These are phyloP conservation scores for Leccinum variabile DNA, from an alignment of 1,284 basidiomycete species.

Conservation along the genomic window DNA sequence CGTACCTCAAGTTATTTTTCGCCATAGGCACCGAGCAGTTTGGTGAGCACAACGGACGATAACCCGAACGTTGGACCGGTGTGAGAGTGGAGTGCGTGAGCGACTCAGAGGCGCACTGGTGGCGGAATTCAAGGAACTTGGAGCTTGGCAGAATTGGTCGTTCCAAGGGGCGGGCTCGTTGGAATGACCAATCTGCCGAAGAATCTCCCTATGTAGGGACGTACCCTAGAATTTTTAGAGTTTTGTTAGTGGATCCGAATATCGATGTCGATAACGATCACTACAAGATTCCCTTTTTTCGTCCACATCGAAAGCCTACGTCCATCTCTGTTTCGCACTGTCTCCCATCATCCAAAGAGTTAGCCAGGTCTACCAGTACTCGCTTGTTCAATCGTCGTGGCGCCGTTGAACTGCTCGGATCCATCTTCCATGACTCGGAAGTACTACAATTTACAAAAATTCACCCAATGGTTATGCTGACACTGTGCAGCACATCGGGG, in stretches of 20 bases:
- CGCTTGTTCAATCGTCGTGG: not conserved
- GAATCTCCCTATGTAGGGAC: not conserved
- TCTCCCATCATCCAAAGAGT: not conserved
- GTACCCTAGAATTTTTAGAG: not conserved
- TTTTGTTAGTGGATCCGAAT: not conserved
- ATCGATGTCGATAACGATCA: not conserved
- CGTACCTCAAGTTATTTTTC: too few species aligned
- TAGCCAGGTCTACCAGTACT: not conserved
- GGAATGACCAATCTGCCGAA: not conserved
- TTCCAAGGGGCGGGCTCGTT: conserved; percentile 12
- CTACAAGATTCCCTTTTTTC: not conserved
- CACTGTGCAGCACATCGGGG: not conserved
- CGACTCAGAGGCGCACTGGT: too few species aligned
- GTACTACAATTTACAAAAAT: not conserved
- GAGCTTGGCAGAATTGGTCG: conserved; percentile 4
- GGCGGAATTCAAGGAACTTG: too few species aligned
- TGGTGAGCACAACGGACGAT: not conserved
- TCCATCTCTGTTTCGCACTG: not conserved
- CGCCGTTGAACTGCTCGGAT: not conserved
- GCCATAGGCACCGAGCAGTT: not conserved
- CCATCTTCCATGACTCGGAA: not conserved
- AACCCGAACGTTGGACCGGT: not conserved
- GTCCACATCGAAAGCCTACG: not conserved
- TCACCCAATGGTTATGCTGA: not conserved
- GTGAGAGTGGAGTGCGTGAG: not conserved